These are phyloP conservation scores for Candida sojae DNA, from an alignment of 1,139 yeast genomes.

Conservation along the genomic window DNA sequence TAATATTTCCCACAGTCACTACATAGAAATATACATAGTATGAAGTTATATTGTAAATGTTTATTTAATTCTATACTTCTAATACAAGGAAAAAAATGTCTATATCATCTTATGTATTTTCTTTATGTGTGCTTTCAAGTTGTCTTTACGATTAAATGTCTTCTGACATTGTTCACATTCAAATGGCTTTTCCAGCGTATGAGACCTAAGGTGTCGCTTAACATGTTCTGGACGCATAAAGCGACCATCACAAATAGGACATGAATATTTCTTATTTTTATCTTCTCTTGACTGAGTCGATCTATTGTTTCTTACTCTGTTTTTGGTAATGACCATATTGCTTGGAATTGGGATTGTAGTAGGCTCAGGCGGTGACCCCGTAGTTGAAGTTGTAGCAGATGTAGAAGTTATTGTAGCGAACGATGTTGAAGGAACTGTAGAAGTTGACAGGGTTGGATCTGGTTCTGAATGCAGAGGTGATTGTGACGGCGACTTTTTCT, in stretches of 20 bases:
- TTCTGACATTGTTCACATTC: conserved; percentile 79
- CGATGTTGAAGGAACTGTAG: conserved; percentile 16
- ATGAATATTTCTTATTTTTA: conserved; percentile 68
- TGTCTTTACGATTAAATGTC: conserved; percentile 71
- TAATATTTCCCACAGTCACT: too few species aligned
- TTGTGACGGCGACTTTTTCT: background rate
- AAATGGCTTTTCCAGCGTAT: conserved; percentile 85
- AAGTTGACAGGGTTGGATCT: conserved; percentile 32
- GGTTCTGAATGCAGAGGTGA: conserved; percentile 1
- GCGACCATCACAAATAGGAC: conserved; percentile 73
- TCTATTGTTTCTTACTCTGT: conserved; percentile 16
- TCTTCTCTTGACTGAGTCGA: conserved; percentile 23
- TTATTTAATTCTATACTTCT: background rate
- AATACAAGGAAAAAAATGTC: background rate
- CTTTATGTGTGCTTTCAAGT: conserved; percentile 67
- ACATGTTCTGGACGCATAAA: conserved; percentile 94
- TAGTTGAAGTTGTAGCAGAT: conserved; percentile 4
- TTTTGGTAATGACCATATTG: conserved; percentile 14
- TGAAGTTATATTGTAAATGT: background rate
- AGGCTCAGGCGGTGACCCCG: conserved; percentile 1
- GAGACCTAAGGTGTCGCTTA: conserved; percentile 85
- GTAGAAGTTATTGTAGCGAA: conserved; percentile 2
- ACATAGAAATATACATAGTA: background rate
- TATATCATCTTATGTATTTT: conserved; percentile 48
- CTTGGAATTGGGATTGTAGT: conserved; percentile 15